Conservation (phyloP, 768 basidiomycete species). For the Boletus reticulatus region DNA sequence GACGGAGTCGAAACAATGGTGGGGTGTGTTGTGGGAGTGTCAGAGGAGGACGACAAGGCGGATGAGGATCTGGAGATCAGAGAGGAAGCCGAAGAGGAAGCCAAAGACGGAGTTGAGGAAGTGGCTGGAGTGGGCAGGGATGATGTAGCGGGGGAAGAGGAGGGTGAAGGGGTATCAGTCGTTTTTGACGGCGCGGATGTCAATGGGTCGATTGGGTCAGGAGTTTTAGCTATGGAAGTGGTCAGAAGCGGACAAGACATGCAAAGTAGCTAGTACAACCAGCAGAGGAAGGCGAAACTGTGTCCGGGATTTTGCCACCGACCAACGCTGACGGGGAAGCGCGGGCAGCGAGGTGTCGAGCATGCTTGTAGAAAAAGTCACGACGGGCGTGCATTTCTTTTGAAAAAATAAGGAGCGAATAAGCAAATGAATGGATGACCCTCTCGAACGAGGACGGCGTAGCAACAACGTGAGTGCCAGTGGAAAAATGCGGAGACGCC, state of each 20-base stretch:
- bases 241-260: not conserved
- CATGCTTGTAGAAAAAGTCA: slow-evolving; percentile 17
- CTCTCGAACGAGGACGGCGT: not conserved
- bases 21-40: slow-evolving; percentile 1
- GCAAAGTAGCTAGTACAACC: not conserved
- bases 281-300: not conserved
- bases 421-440: slow-evolving; percentile 18
- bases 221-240: not conserved
- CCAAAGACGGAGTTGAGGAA: slow-evolving; percentile 8
- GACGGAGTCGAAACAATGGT: not conserved
- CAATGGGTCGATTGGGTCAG: not conserved
- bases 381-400: slow-evolving; percentile 14
- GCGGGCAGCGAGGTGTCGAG: slow-evolving; percentile 11
- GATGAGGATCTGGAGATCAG: not conserved
- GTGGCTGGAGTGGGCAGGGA: not conserved
- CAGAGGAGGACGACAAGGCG: slow-evolving; percentile 4
- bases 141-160: slow-evolving; percentile 3
- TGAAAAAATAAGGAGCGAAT: slow-evolving; percentile 20
- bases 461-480: not conserved
- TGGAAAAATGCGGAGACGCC: too few species aligned
- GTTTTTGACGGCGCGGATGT: slow-evolving; percentile 4
- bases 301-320: not conserved
- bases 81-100: slow-evolving; percentile 11
- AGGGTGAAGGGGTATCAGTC: slow-evolving; percentile 15
- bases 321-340: too few species aligned